Percentiles rank a stretch among this genome's conserved stretches.
These are phyloP conservation scores for Acacia concinna DNA, from an alignment of 331 rosid genomes.

Conservation along the genomic window DNA sequence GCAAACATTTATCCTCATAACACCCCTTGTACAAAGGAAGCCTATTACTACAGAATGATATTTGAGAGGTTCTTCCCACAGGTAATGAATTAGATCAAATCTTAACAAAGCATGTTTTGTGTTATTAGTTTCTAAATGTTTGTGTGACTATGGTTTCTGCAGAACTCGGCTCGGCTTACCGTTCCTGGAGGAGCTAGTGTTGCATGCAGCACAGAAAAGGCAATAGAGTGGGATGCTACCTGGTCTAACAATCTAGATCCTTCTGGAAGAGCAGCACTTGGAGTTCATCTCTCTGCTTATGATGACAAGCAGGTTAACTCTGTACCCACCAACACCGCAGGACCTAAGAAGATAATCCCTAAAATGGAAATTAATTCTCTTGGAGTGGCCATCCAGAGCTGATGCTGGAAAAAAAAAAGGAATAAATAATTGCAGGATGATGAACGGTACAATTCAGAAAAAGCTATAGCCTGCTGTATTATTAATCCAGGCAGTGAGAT, in stretches of 20 bases:
- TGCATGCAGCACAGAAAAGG: slow-evolving; percentile 94
- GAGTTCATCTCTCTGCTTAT: slow-evolving; percentile 83
- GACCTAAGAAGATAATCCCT: slow-evolving; percentile 60
- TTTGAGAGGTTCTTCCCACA: slow-evolving; percentile 98
- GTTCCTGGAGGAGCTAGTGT: slow-evolving; percentile 97
- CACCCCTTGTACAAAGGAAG: slow-evolving; percentile 86
- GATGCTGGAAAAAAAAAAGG: slow-evolving; percentile 14
- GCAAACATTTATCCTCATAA: slow-evolving; percentile 76
- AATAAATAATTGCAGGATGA: slow-evolving; percentile 9
- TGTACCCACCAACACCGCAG: slow-evolving; percentile 21
- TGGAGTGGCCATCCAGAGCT: slow-evolving; percentile 63
- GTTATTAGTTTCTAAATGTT: not conserved
- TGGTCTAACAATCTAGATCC: slow-evolving; percentile 92
- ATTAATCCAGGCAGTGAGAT: slow-evolving; percentile 29
- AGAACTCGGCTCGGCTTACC: slow-evolving; percentile 85
- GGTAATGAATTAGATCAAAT: slow-evolving; percentile 42
- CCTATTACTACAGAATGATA: slow-evolving; percentile 85
- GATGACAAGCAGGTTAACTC: slow-evolving; percentile 34
- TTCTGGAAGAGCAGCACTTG: slow-evolving; percentile 91
- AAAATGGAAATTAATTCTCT: slow-evolving; percentile 49
- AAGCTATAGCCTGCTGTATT: slow-evolving; percentile 40
- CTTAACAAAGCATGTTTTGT: not conserved
- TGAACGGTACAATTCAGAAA: not conserved
- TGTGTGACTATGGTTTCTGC: slow-evolving; percentile 14
- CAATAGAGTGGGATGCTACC: slow-evolving; percentile 86